Conservation (phyloP, 2,329 filamentous ascomycete genomes). For the Ceratocystis colombiana region DNA sequence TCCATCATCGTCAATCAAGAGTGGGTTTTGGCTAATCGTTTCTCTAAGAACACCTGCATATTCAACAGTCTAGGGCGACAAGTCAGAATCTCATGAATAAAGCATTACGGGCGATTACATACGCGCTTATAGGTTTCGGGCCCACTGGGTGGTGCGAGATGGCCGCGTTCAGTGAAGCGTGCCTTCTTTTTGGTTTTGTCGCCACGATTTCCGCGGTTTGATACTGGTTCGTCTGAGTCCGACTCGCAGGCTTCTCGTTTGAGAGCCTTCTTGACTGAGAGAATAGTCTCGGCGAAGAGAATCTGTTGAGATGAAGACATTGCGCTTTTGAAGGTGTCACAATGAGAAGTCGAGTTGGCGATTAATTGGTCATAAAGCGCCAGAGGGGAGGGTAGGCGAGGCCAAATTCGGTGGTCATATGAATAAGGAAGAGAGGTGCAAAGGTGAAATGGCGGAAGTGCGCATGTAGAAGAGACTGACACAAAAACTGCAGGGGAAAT, state of each 20-base stretch:
- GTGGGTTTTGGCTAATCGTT: slow-evolving; percentile 65
- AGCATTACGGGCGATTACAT: slow-evolving; percentile 20
- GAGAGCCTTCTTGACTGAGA: slow-evolving; percentile 57
- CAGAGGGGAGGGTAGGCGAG: background rate
- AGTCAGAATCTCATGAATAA: background rate
- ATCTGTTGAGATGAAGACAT: slow-evolving; percentile 46
- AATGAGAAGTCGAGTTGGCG: background rate
- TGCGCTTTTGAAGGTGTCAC: background rate
- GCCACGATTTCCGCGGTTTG: slow-evolving; percentile 61
- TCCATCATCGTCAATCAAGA: slow-evolving; percentile 65
- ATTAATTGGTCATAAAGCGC: background rate
- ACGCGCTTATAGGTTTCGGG: slow-evolving; percentile 64
- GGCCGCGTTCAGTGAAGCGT: slow-evolving; percentile 59
- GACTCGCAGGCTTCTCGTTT: slow-evolving; percentile 59
- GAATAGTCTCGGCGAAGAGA: slow-evolving; percentile 55
- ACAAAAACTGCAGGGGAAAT: background rate
- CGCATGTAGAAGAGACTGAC: background rate
- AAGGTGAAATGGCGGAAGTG: background rate
- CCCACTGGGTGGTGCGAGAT: slow-evolving; percentile 55
- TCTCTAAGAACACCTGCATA: slow-evolving; percentile 63
- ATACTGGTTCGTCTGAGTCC: slow-evolving; percentile 64
- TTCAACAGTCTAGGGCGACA: slow-evolving; percentile 50
- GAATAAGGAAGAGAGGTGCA: background rate
- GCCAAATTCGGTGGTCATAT: background rate
- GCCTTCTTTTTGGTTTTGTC: slow-evolving; percentile 70